Base-by-base conservation (phyloP, 129 eudicot species). In the Helichrysum umbraculigerum region DNA sequence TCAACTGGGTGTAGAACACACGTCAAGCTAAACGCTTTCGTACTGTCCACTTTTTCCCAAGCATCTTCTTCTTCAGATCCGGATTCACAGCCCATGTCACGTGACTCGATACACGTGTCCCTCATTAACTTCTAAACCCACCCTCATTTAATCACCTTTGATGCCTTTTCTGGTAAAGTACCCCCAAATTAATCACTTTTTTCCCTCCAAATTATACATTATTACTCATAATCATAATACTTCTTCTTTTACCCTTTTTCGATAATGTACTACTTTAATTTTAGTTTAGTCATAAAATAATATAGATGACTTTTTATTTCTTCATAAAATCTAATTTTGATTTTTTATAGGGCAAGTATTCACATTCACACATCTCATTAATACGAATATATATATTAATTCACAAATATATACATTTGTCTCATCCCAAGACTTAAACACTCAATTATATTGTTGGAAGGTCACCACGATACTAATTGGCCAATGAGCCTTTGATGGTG, bases 21-120 rank as follows among this genome's bases (percentile, higher is more conserved):
- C 41, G 68, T 63, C 68, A 63, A 63, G 68, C 68, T 63, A 63
- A 63, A 29, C 68, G 68, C 21, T 63, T 63, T 63, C 68, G n/a
- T 12, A 62, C 39, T 62, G 68, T 62, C 68, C 41, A 15, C 20
- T 15, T 21, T 25, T 63, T 6, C 68, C 47, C 68, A 30, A 63
- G 68, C 68, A 3, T 60, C 2, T n/a, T 28, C 28, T 25, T 25
- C 28, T 25, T 29, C 67, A 63, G 68, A 63, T 63, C 68, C 41
- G 68, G 68, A 63, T 63, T 63, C 68, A 63, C 39, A 25, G 68
- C 9, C 8, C 0, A 10, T 29, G 21, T 29, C 68, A 63, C 68
- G 68, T 63, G 68, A 30, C n/a, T 14, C 68, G 5, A 10, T 30
- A 63, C 68, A 63, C 68, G 68, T 63, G 41, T 63, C 68, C 32